phyloP scores from a whole-genome alignment of 257 asterid genomes.

The Solanum pinnatisectum region DNA sequence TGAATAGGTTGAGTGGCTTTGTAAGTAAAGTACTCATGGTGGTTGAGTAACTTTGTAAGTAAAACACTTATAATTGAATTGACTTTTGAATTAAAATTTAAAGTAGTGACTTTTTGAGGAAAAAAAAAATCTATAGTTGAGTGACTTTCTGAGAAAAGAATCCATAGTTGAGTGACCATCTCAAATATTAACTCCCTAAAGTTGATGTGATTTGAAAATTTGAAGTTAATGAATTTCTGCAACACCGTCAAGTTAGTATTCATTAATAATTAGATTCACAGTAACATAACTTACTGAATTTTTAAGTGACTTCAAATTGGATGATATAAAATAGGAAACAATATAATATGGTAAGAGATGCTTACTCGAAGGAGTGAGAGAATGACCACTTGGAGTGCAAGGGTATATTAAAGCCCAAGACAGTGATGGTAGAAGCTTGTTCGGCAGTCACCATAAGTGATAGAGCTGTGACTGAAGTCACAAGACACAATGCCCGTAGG shows the following conservation, averaged over 20 bases:
- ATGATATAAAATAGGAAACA: neutral
- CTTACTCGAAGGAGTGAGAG: conserved; percentile 69
- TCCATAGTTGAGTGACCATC: no score
- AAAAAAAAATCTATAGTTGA: no score
- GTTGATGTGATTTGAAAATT: neutral
- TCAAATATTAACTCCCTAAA: no score
- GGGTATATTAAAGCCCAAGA: conserved; percentile 67
- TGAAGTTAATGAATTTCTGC: neutral
- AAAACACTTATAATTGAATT: no score
- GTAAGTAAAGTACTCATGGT: no score
- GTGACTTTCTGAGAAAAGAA: no score
- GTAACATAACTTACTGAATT: neutral
- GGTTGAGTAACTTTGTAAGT: no score
- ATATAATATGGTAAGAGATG: neutral
- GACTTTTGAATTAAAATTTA: no score
- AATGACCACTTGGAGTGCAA: conserved; percentile 81
- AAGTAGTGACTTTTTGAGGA: no score
- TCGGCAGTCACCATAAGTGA: conserved; percentile 63
- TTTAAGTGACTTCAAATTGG: neutral
- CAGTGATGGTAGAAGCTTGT: conserved; percentile 54
- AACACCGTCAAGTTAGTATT: neutral
- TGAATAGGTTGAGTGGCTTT: no score
- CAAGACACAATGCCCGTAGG: conserved; percentile 41
- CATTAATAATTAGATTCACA: neutral
- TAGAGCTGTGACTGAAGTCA: conserved; percentile 44